Evolutionary conservation across 208 protist genomes (phyloP), one percentile per base, ranked within the genome.

Genomic region (Acanthamoeba triangularis): DNA sequence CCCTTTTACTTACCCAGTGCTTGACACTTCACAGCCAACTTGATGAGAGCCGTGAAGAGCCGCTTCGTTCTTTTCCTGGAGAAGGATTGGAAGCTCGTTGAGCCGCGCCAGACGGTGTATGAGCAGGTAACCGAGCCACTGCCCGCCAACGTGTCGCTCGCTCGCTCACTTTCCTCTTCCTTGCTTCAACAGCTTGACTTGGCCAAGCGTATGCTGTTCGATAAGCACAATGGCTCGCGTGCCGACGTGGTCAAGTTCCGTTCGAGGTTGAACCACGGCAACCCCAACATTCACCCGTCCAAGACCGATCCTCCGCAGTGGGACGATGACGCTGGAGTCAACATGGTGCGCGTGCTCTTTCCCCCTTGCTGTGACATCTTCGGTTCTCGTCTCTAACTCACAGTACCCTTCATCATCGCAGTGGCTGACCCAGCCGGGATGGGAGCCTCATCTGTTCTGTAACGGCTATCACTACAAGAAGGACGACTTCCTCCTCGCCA

Each of bases 371-470:
- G 37, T 74, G 11, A 20, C 54, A 59, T 11, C 54, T 6, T 59
- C 54, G 13, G 7, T 59, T 59, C 20, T 59, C 16, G 20, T 23
- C 20, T 59, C 16, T 59, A 25, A 59, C 54, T 59, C 20, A 1
- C 20, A 61, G 0, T 25, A 61, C 23, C 10, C 11, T 61, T 61
- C 23, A 3, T 61, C 56, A 16, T 61, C 28, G 65, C 52, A 88
- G 80, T 88, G 80, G 80, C 14, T 88, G 49, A 88, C 80, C 20
- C 80, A 88, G 30, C n/a, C 80, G 7, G 80, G 80, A 3, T 88
- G 80, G 80, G 80, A 88, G 52, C 80, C 80, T 33, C 80, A 88
- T 88, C 52, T 88, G 41, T 88, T 88, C 80, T 88, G 80, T 37
- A 88, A 88, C 30, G 80, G 23, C 47, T 88, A 88, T 23, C 80